Conservation (phyloP, 225 moss, liverwort and hornwort genomes). For the Pseudoscleropodium purum region DNA sequence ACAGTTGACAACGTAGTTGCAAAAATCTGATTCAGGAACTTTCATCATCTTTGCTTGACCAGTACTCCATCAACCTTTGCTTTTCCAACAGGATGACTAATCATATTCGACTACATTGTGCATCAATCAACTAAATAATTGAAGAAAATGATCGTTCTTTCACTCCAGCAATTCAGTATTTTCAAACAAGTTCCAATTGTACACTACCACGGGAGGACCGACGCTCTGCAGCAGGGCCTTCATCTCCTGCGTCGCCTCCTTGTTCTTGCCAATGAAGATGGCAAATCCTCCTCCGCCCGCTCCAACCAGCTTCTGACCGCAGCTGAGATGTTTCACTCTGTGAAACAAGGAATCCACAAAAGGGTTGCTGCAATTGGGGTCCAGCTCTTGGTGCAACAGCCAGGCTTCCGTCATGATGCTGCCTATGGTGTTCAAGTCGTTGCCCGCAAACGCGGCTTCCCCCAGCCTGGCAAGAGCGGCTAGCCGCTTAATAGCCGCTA, state of each 20-base stretch:
- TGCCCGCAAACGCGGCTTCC: conserved; percentile 35
- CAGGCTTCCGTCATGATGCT: conserved; percentile 50
- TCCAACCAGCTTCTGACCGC: conserved; percentile 70
- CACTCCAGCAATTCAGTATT: neutral
- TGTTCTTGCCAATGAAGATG: conserved; percentile 39
- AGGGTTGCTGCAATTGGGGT: conserved; percentile 59
- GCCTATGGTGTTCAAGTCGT: conserved; percentile 45
- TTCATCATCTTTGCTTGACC: neutral
- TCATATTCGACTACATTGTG: neutral
- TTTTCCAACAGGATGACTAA: neutral
- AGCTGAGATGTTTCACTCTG: conserved; percentile 48
- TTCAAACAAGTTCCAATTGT: conserved; percentile 48
- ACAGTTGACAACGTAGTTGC: neutral
- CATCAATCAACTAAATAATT: neutral
- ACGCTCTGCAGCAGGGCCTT: conserved; percentile 22
- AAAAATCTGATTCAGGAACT: neutral
- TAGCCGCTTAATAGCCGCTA: conserved; percentile 39
- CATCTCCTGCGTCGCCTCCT: conserved; percentile 27
- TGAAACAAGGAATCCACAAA: conserved; percentile 53
- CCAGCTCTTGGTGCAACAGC: conserved; percentile 66
- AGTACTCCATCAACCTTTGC: neutral
- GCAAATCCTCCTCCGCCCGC: conserved; percentile 78
- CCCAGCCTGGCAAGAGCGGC: conserved; percentile 42
- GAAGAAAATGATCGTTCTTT: neutral
- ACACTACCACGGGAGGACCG: conserved; percentile 49